Base-by-base conservation (phyloP, 176 grass and related monocot genomes). In the Paspalum vaginatum region DNA sequence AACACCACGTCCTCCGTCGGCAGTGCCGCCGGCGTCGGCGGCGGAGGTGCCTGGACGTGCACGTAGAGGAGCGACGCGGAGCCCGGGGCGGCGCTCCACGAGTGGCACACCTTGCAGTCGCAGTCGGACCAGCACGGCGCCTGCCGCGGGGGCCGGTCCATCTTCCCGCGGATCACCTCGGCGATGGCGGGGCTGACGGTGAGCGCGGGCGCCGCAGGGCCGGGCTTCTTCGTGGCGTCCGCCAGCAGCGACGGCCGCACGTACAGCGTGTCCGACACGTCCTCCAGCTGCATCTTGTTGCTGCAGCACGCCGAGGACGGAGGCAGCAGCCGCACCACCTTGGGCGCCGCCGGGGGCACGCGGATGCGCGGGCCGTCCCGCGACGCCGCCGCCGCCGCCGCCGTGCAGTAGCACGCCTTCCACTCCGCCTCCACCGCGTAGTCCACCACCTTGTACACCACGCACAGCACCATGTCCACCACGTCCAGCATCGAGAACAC, bases 121-220 rank as follows among this genome's bases (percentile, higher is more conserved):
- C 97, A 99, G 89, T 99, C 97, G 50, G 97, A 99, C 97, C 97
- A 99, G 83, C 85, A 89, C 0, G 97, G 90, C n/a, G 82, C 70
- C 54, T 27, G 81, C 21, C 65, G 71, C 12, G 78, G 89, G 3
- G 80, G 50, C 0, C 81, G 81, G 76, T 81, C 88, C 49, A 95
- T 83, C 84, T 95, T 98, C 16, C 92, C 92, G 70, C 74, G 89
- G 83, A 98, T 92, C 70, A 98, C 76, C 86, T 98, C 92, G 13
- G 83, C 75, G 61, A 98, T 87, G 51, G 86, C 86, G 2, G 88
- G 81, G 80, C 84, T 89, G 1, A 98, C 86, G 9, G 87, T 88
- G 62, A 95, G 88, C 66, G 90, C 50, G 1, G 95, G 82, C 24
- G 79, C 85, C 0, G 82, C 71, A 0, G 86, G 73, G 8, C 74